Percentiles rank a stretch among this genome's conserved stretches.
phyloP scores from a whole-genome alignment of 2,329 filamentous ascomycete species.

The Botrytis medusae region DNA sequence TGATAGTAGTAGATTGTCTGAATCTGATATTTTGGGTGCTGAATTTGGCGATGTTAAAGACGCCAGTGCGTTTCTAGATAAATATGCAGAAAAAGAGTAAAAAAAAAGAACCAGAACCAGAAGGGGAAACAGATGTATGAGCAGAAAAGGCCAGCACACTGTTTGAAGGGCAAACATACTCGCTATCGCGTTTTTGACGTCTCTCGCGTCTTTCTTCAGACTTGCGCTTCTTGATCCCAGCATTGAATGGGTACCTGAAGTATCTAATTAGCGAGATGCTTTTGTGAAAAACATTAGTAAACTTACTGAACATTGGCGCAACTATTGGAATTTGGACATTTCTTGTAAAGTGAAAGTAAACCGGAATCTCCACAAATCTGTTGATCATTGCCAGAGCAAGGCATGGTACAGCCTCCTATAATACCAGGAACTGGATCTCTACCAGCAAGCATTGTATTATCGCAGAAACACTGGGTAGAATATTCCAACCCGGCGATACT shows the following conservation, averaged over 20 bases:
- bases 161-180: background rate
- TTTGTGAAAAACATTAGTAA: background rate
- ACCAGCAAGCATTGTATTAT: slow-evolving; percentile 25
- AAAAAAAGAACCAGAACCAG: background rate
- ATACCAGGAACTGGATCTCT: slow-evolving; percentile 16
- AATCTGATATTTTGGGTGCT: background rate
- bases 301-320: slow-evolving; percentile 19
- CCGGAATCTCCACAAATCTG: slow-evolving; percentile 35
- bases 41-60: background rate
- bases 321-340: background rate
- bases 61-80: background rate
- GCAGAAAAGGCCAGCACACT: background rate
- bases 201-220: slow-evolving; percentile 6
- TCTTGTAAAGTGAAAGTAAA: slow-evolving; percentile 23
- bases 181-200: slow-evolving; percentile 10
- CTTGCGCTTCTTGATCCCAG: slow-evolving; percentile 3
- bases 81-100: background rate
- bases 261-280: background rate
- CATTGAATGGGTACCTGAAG: slow-evolving; percentile 18
- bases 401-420: slow-evolving; percentile 20
- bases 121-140: background rate
- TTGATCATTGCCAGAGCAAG: slow-evolving; percentile 26
- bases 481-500: slow-evolving; percentile 41
- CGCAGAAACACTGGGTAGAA: slow-evolving; percentile 37
- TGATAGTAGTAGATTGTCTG: background rate